Base-by-base conservation (phyloP, 176 grass and related monocot genomes). In the Elaeis guineensis region DNA sequence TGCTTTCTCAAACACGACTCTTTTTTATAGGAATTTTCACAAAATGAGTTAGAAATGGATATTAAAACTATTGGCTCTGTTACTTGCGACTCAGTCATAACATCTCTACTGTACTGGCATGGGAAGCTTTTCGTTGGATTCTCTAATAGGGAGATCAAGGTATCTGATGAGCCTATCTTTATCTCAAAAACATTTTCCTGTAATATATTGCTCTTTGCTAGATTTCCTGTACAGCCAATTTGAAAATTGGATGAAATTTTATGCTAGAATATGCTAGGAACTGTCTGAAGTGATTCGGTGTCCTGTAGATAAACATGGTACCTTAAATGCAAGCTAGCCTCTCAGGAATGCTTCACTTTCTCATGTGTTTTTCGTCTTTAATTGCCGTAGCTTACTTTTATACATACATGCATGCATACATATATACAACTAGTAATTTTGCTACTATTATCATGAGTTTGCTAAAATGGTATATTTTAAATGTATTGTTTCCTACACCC, bases 81-180 rank as follows among this genome's bases (percentile, higher is more conserved):
- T 54, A 67, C 69, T 20, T 98, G 84, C 67, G 76, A 98, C 57
- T 77, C 87, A 55, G 63, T 89, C 79, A 60, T 86, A 63, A 98
- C 93, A 55, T 89, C 80, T 59, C 70, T 98, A 25, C 59, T 89
- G n/a, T 73, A 78, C 61, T 98, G 72, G 44, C 58, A 83, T 58
- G 76, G 74, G 29, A 91, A 39, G 66, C 69, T 97, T 69, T 82
- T 97, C 73, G 84, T 80, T 30, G 87, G 87, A 58, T 62, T 91
- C 65, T 77, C 87, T 52, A 97, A 78, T 73, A 83, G 67, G 51
- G 87, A 97, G 30, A 85, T 97, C 69, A 91, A 91, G 84, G 93
- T 91, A 88, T 63, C 62, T 28, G 18, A 32, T 6, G 22, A 53
- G 35, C 9, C 35, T 62, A 7, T 49, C 57, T 55, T 55, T 18